These are phyloP conservation scores for Pseudocercospora ulei DNA, from an alignment of 2,329 filamentous ascomycete genomes.

Conservation along the genomic window DNA sequence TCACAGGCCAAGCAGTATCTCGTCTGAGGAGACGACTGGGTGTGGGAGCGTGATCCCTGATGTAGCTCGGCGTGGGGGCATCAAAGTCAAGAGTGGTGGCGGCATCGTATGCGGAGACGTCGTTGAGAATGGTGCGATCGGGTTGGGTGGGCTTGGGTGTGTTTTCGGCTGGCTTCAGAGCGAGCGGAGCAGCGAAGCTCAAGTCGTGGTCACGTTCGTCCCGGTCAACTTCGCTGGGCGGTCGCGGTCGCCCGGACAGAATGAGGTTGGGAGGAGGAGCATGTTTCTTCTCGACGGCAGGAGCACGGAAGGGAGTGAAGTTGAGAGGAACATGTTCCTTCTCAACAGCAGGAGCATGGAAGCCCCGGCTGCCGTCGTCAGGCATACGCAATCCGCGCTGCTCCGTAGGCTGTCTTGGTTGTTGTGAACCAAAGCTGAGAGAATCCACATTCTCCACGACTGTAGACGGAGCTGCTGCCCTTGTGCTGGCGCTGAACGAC, in stretches of 20 bases:
- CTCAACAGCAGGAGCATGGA: no score
- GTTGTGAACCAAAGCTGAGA: slow-evolving; percentile 1
- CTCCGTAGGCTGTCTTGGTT: neutral
- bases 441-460: neutral
- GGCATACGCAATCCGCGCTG: no score
- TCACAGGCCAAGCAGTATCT: neutral
- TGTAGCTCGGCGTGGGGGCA: slow-evolving; percentile 6
- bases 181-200: slow-evolving; percentile 4
- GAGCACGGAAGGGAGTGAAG: no score
- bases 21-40: slow-evolving; percentile 7
- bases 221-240: neutral
- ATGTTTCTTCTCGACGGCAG: neutral
- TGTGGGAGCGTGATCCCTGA: slow-evolving; percentile 3
- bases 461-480: neutral
- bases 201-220: slow-evolving; percentile 1
- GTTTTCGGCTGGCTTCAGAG: neutral
- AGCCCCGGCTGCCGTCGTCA: no score
- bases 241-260: neutral
- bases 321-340: no score
- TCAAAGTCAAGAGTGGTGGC: slow-evolving; percentile 5
- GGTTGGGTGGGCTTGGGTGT: neutral
- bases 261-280: neutral
- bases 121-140: neutral
- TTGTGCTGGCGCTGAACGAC: neutral
- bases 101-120: neutral